Evolutionary conservation across 2,329 filamentous ascomycete species (phyloP).

Genomic region (Hortaea sp.): DNA sequence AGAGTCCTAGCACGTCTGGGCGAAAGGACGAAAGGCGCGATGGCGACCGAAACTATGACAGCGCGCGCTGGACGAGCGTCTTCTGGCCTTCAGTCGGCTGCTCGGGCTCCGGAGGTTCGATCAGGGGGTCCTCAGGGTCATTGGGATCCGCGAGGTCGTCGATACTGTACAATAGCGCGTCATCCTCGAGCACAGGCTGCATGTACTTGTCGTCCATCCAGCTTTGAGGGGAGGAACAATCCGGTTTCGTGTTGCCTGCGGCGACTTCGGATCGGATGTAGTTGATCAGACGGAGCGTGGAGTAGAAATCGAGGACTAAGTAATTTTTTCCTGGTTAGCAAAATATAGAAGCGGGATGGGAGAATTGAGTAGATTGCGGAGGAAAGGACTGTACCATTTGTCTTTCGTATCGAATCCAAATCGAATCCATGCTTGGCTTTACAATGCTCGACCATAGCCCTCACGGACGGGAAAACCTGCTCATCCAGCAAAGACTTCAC

Average conservation of each 20-base stretch:
- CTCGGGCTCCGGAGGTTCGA: neutral
- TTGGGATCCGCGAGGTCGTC: conserved; percentile 57
- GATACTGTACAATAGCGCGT: conserved; percentile 76
- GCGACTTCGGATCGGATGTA: conserved; percentile 36
- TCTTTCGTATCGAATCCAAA: conserved; percentile 24
- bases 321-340: no score
- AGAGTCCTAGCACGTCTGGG: no score
- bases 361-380: neutral
- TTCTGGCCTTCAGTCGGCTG: conserved; percentile 1
- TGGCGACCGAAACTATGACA: neutral
- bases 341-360: no score
- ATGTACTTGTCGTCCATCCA: conserved; percentile 74
- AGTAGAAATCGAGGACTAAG: conserved; percentile 35
- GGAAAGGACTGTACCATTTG: conserved; percentile 26
- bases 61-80: conserved; percentile 1
- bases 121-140: conserved; percentile 2
- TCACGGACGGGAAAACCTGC: conserved; percentile 22
- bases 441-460: conserved; percentile 30
- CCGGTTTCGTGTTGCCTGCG: conserved; percentile 19
- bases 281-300: conserved; percentile 39
- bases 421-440: conserved; percentile 30
- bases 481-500: conserved; percentile 33
- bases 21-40: no score
- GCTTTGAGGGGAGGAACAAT: conserved; percentile 47
- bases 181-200: conserved; percentile 76